Percentiles rank a stretch among this genome's conserved stretches.
Conservation (phyloP, 768 basidiomycete genomes). For the Agaricus bisporus region DNA sequence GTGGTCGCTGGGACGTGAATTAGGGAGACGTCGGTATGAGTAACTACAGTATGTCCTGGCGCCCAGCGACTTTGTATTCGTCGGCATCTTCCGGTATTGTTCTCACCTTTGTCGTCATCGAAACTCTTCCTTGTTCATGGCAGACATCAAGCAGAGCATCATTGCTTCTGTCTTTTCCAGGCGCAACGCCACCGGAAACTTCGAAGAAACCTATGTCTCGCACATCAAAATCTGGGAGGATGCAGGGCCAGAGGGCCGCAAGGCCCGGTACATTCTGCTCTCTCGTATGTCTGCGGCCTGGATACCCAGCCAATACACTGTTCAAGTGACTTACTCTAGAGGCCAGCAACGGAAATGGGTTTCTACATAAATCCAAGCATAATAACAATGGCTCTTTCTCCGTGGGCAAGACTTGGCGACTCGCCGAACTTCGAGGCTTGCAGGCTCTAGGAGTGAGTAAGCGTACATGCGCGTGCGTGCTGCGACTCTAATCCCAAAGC, state of each 20-base stretch:
- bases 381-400: conserved; percentile 94
- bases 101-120: conserved; percentile 13
- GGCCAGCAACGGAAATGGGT: conserved; percentile 53
- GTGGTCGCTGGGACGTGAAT: conserved; percentile 15
- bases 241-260: conserved; percentile 59
- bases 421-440: conserved; percentile 75
- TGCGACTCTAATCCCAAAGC: conserved; percentile 1
- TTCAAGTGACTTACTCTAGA: conserved; percentile 30
- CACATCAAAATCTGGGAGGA: conserved; percentile 97
- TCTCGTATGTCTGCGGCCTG: conserved; percentile 59
- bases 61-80: background rate
- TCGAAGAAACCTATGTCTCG: conserved; percentile 77
- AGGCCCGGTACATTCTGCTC: conserved; percentile 87
- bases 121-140: conserved; percentile 23
- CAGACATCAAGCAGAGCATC: conserved; percentile 61
- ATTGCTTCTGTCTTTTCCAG: conserved; percentile 79
- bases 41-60: conserved; percentile 18
- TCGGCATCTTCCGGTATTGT: conserved; percentile 34
- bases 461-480: background rate
- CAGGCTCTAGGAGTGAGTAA: conserved; percentile 68
- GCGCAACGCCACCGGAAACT: conserved; percentile 53
- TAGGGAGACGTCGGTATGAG: conserved; percentile 5
- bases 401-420: conserved; percentile 93
- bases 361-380: conserved; percentile 94
- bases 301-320: background rate